Evolutionary conservation across 805 yeast species (phyloP), one percentile per base, ranked within the genome.

Genomic region (Yamadazyma phyllophila): DNA sequence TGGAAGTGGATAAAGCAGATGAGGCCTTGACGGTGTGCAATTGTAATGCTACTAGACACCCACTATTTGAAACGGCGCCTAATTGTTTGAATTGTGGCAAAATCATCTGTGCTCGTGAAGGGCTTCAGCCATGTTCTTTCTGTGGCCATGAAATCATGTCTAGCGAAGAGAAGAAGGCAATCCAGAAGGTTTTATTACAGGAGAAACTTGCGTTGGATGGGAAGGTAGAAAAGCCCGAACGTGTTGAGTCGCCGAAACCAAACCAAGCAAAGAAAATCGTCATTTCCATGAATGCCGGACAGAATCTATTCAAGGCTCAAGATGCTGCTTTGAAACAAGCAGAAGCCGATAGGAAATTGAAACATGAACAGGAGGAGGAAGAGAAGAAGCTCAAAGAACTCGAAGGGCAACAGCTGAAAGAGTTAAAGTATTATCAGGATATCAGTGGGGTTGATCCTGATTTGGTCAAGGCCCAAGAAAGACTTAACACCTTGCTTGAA

Each of bases 11-110:
- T 7, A 30, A 41, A 3, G 26, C 46, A 1, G 41, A 42, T 40
- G 43, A 39, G 20, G 31, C 49, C 13, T 11, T 36, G 5, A 20
- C 57, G 51, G 59, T 56, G 4, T 91, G 98, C 60, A 79, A 84
- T 50, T 91, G 98, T 59, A 87, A 84, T 81, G 97, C 92, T 1
- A 78, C 85, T 0, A 71, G 86, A 48, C 99, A 94, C 59, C 96
- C 97, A 2, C 66, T 94, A 26, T 85, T 89, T 51, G 95, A 88
- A 46, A 77, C 85, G 51, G 94, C 95, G 2, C 98, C 99, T 1
- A 94, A 94, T 61, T 94, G 99, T 57, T 66, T 94, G 34, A 82
- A 85, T 48, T 94, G 99, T 62, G 99, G 99, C 9, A 88, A 90
- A 62, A 88, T 94, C 35, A 88, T 94, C 2, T 94, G 99, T 68